Percentiles rank a stretch among this genome's conserved stretches.
Evolutionary conservation across 331 rosid species (phyloP).

Genomic region (Ulmus americana): DNA sequence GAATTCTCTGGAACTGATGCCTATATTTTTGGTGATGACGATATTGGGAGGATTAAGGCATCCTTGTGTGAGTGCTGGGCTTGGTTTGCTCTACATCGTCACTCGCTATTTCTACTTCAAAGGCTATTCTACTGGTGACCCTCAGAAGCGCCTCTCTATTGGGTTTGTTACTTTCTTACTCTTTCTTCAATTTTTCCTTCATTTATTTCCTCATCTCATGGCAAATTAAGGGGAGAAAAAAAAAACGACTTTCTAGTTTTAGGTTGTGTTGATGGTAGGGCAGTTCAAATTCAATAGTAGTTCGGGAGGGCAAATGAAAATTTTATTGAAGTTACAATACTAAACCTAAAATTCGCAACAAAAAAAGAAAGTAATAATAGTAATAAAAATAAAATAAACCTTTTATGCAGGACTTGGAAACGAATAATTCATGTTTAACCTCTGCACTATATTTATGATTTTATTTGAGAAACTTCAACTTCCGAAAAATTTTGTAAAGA

Average conservation of each 20-base stretch:
- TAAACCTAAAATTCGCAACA: background rate
- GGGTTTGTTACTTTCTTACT: slow-evolving; percentile 37
- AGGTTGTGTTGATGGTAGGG: background rate
- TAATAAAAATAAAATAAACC: no score
- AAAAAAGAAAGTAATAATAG: no score
- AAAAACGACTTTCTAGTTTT: background rate
- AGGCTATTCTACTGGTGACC: slow-evolving; percentile 72
- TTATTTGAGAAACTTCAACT: no score
- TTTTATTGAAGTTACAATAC: background rate
- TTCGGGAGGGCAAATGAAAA: background rate
- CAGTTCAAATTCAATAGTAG: background rate
- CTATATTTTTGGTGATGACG: slow-evolving; percentile 49
- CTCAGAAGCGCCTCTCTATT: slow-evolving; percentile 50
- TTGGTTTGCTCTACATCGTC: slow-evolving; percentile 43
- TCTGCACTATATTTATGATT: no score
- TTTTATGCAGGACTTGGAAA: no score
- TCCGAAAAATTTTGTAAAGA: no score
- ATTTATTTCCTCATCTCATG: background rate
- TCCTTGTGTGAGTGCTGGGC: slow-evolving; percentile 38
- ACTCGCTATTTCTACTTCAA: slow-evolving; percentile 63
- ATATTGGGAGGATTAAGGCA: slow-evolving; percentile 67
- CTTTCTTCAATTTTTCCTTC: background rate
- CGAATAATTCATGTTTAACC: no score
- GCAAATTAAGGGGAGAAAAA: background rate
- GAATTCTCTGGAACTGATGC: slow-evolving; percentile 65